A percentile compares a stretch with the other conserved stretches of the same genome.
These are phyloP conservation scores for Nakazawaea holstii DNA, from an alignment of 805 yeast genomes.

Conservation along the genomic window DNA sequence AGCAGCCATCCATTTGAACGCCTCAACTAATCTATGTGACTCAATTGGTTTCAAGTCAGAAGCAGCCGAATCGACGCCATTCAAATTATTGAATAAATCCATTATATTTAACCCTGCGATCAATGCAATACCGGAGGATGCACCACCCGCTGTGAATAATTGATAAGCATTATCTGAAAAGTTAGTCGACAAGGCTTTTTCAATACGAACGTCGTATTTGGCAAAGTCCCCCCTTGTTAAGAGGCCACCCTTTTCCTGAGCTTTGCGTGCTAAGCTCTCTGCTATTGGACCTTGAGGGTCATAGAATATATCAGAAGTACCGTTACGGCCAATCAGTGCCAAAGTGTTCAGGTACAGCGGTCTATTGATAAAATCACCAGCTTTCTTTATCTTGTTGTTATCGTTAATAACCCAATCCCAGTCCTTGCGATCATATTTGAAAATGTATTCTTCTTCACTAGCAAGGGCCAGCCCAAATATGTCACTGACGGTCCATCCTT, in stretches of 20 bases:
- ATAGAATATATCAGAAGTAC: conserved; percentile 73
- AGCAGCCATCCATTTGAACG: conserved; percentile 92
- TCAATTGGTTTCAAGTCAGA: conserved; percentile 40
- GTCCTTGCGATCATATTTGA: conserved; percentile 27
- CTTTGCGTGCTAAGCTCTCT: conserved; percentile 43
- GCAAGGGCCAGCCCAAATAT: conserved; percentile 38
- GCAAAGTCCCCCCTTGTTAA: conserved; percentile 61
- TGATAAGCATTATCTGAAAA: conserved; percentile 20
- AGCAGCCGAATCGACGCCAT: conserved; percentile 19
- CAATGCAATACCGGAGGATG: conserved; percentile 81
- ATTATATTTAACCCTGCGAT: conserved; percentile 68
- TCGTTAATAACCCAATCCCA: conserved; percentile 54
- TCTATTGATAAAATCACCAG: conserved; percentile 60
- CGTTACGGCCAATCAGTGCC: conserved; percentile 64
- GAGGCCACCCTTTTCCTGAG: conserved; percentile 60
- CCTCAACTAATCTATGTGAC: conserved; percentile 69
- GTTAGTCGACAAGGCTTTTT: conserved; percentile 35
- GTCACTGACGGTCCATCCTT: conserved; percentile 57
- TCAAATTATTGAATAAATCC: conserved; percentile 34
- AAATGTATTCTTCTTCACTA: conserved; percentile 26
- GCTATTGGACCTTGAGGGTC: conserved; percentile 80
- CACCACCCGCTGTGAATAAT: conserved; percentile 60
- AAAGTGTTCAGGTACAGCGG: conserved; percentile 63
- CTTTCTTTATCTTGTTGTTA: conserved; percentile 25
- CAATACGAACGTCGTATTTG: conserved; percentile 48